Conservation (phyloP, 2,329 filamentous ascomycete genomes). For the Phialemonium atrogriseum region DNA sequence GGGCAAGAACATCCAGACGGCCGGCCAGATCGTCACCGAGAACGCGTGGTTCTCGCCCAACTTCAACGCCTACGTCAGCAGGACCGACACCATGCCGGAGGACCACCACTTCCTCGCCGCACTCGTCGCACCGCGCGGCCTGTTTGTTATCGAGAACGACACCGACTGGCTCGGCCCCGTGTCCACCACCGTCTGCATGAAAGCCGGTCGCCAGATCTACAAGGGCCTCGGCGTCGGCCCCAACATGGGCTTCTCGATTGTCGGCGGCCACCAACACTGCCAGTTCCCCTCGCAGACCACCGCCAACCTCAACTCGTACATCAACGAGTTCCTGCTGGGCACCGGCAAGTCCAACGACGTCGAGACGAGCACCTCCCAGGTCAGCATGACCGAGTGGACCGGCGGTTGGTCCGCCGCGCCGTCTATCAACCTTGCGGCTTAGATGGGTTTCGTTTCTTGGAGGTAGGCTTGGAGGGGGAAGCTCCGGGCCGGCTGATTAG, state of each 20-base stretch:
- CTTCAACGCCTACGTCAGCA: slow-evolving; percentile 40
- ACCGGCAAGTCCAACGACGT: slow-evolving; percentile 19
- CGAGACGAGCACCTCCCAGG: slow-evolving; percentile 23
- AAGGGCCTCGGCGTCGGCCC: slow-evolving; percentile 38
- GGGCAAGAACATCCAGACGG: slow-evolving; percentile 49
- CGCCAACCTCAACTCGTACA: slow-evolving; percentile 28
- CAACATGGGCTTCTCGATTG: slow-evolving; percentile 45
- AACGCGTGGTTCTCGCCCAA: slow-evolving; percentile 51
- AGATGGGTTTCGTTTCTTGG: too few relatives aligned
- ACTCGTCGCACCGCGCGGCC: slow-evolving; percentile 42
- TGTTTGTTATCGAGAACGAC: slow-evolving; percentile 46
- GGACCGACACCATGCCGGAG: slow-evolving; percentile 34
- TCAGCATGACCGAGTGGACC: slow-evolving; percentile 24
- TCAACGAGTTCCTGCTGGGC: slow-evolving; percentile 39
- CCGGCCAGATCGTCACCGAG: slow-evolving; percentile 45
- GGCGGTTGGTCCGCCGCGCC: slow-evolving; percentile 21
- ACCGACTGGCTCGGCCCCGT: slow-evolving; percentile 46
- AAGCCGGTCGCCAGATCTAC: slow-evolving; percentile 39
- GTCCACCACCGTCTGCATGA: slow-evolving; percentile 45
- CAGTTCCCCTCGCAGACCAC: slow-evolving; percentile 41
- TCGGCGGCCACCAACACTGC: slow-evolving; percentile 43
- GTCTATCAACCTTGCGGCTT: slow-evolving; percentile 4
- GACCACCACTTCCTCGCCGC: slow-evolving; percentile 48
- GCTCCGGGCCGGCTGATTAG: too few relatives aligned
- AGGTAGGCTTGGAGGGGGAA: too few relatives aligned